phyloP scores from a whole-genome alignment of 1,139 yeast species.

The Hemisphaericaspora lyxosophila region DNA sequence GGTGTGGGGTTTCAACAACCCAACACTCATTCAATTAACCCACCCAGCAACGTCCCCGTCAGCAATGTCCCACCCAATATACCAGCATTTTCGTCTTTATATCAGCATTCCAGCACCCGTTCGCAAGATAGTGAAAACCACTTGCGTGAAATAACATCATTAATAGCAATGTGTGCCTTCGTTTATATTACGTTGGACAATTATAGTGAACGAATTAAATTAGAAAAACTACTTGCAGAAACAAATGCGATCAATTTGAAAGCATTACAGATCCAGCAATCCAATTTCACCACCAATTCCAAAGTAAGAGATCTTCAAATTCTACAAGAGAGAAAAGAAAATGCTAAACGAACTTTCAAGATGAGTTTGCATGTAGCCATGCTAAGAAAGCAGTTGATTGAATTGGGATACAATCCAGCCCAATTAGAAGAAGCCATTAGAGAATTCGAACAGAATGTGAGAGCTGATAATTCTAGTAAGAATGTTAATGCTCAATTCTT shows the following conservation, averaged over 20 bases:
- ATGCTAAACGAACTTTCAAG: slow-evolving; percentile 53
- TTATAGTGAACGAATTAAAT: slow-evolving; percentile 40
- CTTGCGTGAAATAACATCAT: slow-evolving; percentile 31
- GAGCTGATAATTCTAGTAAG: slow-evolving; percentile 52
- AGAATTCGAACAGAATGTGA: slow-evolving; percentile 56
- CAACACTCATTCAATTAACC: background rate
- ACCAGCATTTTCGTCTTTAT: background rate
- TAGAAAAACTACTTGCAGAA: slow-evolving; percentile 43
- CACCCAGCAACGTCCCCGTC: background rate
- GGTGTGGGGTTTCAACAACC: too few species aligned
- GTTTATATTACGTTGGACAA: slow-evolving; percentile 55
- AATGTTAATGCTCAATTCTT: slow-evolving; percentile 55
- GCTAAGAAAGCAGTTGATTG: slow-evolving; percentile 56
- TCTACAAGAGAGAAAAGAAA: slow-evolving; percentile 47
- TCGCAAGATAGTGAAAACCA: slow-evolving; percentile 13
- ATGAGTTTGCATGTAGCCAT: slow-evolving; percentile 66
- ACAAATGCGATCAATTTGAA: slow-evolving; percentile 42
- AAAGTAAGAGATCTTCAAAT: slow-evolving; percentile 49
- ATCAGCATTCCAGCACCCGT: background rate
- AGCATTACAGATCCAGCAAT: slow-evolving; percentile 44
- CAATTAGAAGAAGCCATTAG: slow-evolving; percentile 50
- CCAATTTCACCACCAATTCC: slow-evolving; percentile 41
- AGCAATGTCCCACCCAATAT: background rate
- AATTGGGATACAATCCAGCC: slow-evolving; percentile 52
- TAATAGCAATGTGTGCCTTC: slow-evolving; percentile 39